These are phyloP conservation scores for Leccinum broughii DNA, from an alignment of 768 basidiomycete species.

Conservation along the genomic window DNA sequence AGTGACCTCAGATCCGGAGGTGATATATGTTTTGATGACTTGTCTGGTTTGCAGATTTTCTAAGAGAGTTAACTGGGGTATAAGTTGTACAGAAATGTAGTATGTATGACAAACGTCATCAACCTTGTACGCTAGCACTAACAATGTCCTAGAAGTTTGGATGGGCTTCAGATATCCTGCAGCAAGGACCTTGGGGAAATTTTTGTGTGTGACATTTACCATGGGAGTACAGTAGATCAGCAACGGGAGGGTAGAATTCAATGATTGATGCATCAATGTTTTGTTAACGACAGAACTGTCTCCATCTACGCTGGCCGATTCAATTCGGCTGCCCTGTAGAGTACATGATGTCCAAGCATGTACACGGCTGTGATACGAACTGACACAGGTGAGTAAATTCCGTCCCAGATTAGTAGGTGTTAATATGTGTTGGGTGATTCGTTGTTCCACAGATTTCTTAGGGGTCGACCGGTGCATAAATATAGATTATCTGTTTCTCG, in stretches of 20 bases:
- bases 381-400: background rate
- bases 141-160: background rate
- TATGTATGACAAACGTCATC: background rate
- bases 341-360: background rate
- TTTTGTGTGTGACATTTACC: background rate
- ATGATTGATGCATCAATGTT: no score
- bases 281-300: background rate
- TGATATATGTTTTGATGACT: background rate
- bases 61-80: slow-evolving; percentile 27
- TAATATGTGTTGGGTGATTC: background rate
- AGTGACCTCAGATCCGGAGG: slow-evolving; percentile 11
- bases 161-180: background rate
- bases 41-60: slow-evolving; percentile 15
- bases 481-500: background rate
- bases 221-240: background rate
- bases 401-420: background rate
- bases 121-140: background rate
- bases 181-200: background rate
- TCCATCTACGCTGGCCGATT: background rate
- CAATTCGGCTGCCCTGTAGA: background rate
- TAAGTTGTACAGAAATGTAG: slow-evolving; percentile 2
- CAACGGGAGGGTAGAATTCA: background rate
- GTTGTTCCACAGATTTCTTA: background rate
- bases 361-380: no score
- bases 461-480: background rate